Base-by-base conservation (phyloP, 192 early-diverging fungal species). In the Gigaspora rosea region DNA sequence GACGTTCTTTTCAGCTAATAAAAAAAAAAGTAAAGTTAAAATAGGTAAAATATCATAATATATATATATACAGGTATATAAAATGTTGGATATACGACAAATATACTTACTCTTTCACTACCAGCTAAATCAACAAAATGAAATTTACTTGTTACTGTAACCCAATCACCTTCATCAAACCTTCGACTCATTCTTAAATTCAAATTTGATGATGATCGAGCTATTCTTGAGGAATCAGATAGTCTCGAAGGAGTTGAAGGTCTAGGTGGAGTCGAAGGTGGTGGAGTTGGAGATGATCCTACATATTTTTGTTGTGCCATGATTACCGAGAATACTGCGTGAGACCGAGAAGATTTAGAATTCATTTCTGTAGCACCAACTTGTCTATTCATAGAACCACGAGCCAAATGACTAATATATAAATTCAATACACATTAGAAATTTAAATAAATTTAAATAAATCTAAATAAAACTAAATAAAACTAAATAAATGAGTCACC, bases 81-180 rank as follows among this genome's bases (percentile, higher is more conserved):
- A n/a, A n/a, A n/a, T n/a, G n/a, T n/a, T n/a, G n/a, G n/a, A n/a
- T n/a, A n/a, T n/a, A n/a, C n/a, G n/a, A 32, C 27, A 58, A 46
- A 18, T 46, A 35, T 10, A 81, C 78, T 73, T 79, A 86, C 85
- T 62, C 94, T 84, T 82, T 99, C 98, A 64, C 94, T 96, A 46
- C 98, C 98, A 33, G 98, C 98, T 80, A 99, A 85, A 86, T 99
- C 98, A 18, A 99, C 98, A 88, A 99, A 99, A 80, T 97, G 95
- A 77, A 99, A 95, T 83, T 98, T 99, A 36, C 94, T 95, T 4
- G 85, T 86, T 11, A 94, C 81, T 3, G 86, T 84, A 18, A 93
- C 79, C 78, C 84, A 86, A 64, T 91, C 91, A 8, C 86, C 91
- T 41, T 88, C 85, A 20, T 83, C 68, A 50, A 61, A 3, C 71